Percentiles rank a stretch among this genome's conserved stretches.
phyloP scores from a whole-genome alignment of 257 asterid species.

The Solanum chmielewskii region DNA sequence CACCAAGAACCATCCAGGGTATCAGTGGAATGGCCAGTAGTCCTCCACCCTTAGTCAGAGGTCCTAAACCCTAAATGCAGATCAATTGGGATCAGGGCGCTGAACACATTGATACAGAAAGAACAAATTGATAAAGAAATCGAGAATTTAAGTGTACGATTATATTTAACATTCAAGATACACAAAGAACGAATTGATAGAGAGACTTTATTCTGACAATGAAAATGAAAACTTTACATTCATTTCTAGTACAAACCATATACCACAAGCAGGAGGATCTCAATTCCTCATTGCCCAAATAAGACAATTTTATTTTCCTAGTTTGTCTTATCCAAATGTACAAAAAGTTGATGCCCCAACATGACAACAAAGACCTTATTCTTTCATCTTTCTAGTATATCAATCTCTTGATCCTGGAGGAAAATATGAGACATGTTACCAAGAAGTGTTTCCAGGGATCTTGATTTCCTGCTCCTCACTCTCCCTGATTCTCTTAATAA shows the following conservation, averaged over 20 bases:
- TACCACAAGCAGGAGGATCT: not conserved
- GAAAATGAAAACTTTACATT: not conserved
- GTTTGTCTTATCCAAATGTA: not conserved
- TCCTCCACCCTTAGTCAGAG: not conserved
- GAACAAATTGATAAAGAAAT: slow-evolving; percentile 8
- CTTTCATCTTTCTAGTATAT: slow-evolving; percentile 16
- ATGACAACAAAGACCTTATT: not conserved
- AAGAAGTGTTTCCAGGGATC: slow-evolving; percentile 58
- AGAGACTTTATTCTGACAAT: not conserved
- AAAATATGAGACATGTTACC: slow-evolving; percentile 25
- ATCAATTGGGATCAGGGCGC: not conserved
- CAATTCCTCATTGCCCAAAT: not conserved
- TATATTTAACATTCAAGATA: not conserved
- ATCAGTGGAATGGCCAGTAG: not conserved
- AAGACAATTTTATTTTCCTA: not conserved
- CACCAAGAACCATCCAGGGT: not conserved
- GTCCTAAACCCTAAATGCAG: not conserved
- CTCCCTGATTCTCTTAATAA: slow-evolving; percentile 63
- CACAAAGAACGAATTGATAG: not conserved
- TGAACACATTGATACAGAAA: not conserved
- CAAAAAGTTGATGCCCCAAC: not conserved
- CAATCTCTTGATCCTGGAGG: slow-evolving; percentile 19
- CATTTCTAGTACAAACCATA: not conserved
- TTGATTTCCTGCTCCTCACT: slow-evolving; percentile 50
- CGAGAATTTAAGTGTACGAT: not conserved